Percentiles rank a stretch among this genome's conserved stretches.
Conservation (phyloP, 495 filamentous ascomycete species). For the Aspergillus funiculosus region DNA sequence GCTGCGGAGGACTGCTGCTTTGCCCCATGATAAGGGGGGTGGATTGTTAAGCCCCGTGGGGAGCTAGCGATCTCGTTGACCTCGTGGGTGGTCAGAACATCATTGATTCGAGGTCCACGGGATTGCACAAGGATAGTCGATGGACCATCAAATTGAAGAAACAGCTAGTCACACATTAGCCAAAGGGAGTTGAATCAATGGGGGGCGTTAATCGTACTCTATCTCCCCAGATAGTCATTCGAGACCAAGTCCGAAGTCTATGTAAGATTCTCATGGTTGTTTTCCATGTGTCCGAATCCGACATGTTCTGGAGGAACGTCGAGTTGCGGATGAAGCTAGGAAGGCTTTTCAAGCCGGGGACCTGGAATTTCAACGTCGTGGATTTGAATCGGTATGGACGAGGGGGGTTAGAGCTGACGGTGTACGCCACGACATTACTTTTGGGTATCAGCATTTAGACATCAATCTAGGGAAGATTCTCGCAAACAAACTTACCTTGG, state of each 20-base stretch:
- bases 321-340: slow-evolving; percentile 52
- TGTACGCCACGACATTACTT: slow-evolving; percentile 86
- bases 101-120: slow-evolving; percentile 65
- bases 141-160: slow-evolving; percentile 83
- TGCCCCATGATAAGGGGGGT: slow-evolving; percentile 41
- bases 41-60: slow-evolving; percentile 49
- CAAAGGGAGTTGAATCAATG: slow-evolving; percentile 1
- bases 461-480: background rate
- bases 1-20: slow-evolving; percentile 13
- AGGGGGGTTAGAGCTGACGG: slow-evolving; percentile 64
- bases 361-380: slow-evolving; percentile 66
- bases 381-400: slow-evolving; percentile 80
- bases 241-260: slow-evolving; percentile 62
- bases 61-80: slow-evolving; percentile 81
- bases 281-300: slow-evolving; percentile 64
- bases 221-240: slow-evolving; percentile 89
- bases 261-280: slow-evolving; percentile 54
- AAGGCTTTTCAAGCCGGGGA: slow-evolving; percentile 57
- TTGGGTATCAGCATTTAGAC: slow-evolving; percentile 19
- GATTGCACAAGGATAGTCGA: slow-evolving; percentile 80
- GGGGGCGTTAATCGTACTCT: slow-evolving; percentile 58
- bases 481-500: slow-evolving; percentile 50
- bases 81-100: slow-evolving; percentile 67
- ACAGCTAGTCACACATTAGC: slow-evolving; percentile 49
- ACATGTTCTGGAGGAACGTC: slow-evolving; percentile 65